Percentiles rank a stretch among this genome's conserved stretches.
Conservation (phyloP, 805 yeast genomes). For the Sugiyamaella marilandica region DNA sequence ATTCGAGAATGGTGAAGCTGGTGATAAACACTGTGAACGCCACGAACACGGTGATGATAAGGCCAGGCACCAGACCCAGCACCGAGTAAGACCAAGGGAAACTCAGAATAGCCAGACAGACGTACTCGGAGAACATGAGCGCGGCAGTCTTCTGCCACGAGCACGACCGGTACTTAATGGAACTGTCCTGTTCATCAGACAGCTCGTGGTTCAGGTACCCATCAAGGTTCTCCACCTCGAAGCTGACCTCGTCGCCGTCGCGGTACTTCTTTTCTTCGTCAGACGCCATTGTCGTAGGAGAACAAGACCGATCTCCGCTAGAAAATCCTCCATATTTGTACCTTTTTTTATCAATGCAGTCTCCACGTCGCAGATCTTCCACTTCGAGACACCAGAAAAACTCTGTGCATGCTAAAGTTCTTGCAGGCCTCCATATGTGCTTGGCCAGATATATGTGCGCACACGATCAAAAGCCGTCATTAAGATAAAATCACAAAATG, state of each 20-base stretch:
- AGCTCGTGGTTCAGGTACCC: conserved; percentile 15
- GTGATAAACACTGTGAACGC: conserved; percentile 51
- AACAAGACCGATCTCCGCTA: too few species aligned
- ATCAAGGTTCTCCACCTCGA: conserved; percentile 11
- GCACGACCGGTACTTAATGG: conserved; percentile 47
- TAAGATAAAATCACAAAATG: too few species aligned
- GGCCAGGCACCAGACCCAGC: conserved; percentile 54
- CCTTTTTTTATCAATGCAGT: too few species aligned
- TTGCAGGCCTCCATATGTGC: too few species aligned
- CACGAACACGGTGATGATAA: conserved; percentile 49
- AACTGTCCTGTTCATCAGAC: conserved; percentile 15
- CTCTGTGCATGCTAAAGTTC: too few species aligned
- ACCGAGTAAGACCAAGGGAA: conserved; percentile 63
- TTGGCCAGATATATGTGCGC: too few species aligned
- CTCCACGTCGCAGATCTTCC: too few species aligned
- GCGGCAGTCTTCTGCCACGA: conserved; percentile 59
- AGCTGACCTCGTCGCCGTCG: background rate
- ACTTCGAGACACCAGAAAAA: too few species aligned
- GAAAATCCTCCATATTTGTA: too few species aligned
- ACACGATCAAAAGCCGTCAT: too few species aligned
- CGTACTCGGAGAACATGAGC: conserved; percentile 54
- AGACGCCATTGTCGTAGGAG: too few species aligned
- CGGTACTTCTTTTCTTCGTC: too few species aligned
- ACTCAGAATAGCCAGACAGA: conserved; percentile 59
- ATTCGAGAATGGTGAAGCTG: conserved; percentile 50